Conservation (phyloP, 257 asterid species). For the Plantago major region DNA sequence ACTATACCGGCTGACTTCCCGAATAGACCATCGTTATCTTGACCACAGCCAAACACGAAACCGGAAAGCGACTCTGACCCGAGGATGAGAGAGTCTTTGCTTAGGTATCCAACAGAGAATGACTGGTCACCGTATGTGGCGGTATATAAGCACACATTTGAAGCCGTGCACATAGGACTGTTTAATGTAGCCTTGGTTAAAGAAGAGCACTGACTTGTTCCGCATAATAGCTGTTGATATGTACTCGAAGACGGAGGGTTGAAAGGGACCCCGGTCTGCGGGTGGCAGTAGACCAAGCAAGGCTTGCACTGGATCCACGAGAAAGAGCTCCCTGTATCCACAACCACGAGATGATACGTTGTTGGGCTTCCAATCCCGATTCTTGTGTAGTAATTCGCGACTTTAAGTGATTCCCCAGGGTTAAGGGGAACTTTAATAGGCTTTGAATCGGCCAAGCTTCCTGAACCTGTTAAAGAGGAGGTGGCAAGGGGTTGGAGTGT, state of each 20-base stretch:
- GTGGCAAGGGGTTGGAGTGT: neutral
- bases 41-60: conserved; percentile 52
- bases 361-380: conserved; percentile 51
- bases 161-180: conserved; percentile 32
- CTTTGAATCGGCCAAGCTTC: conserved; percentile 14
- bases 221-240: conserved; percentile 30
- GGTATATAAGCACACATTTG: conserved; percentile 35
- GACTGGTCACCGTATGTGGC: conserved; percentile 47
- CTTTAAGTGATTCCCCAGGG: conserved; percentile 36
- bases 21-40: conserved; percentile 46
- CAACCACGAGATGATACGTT: conserved; percentile 41
- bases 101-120: conserved; percentile 39
- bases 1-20: conserved; percentile 46
- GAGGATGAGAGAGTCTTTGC: conserved; percentile 34
- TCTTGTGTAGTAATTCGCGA: conserved; percentile 46
- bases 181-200: conserved; percentile 43
- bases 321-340: conserved; percentile 60
- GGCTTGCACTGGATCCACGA: conserved; percentile 55
- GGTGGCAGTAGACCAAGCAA: conserved; percentile 42
- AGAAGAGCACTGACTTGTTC: conserved; percentile 34
- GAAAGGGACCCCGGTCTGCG: conserved; percentile 37
- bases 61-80: conserved; percentile 30
- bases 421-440: conserved; percentile 32
- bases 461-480: neutral
- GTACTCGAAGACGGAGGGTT: conserved; percentile 38